Conservation (phyloP, 2,329 filamentous ascomycete species). For the Colletotrichum gigasporum region DNA sequence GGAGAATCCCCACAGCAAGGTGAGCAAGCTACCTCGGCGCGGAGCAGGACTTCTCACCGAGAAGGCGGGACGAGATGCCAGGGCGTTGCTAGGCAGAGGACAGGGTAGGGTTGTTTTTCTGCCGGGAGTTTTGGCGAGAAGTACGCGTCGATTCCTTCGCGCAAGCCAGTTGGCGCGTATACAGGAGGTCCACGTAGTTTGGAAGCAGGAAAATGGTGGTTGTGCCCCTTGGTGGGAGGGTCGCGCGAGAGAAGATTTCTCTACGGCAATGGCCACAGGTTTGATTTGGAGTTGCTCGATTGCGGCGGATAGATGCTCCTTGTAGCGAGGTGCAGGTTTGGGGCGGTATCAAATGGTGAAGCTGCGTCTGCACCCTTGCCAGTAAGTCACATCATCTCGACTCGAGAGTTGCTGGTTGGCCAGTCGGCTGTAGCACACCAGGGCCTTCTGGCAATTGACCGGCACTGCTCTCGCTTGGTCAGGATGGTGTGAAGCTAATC, state of each 20-base stretch:
- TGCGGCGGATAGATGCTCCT: neutral
- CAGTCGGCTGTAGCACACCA: neutral
- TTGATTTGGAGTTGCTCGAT: conserved; percentile 7
- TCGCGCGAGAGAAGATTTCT: conserved; percentile 6
- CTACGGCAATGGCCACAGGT: neutral
- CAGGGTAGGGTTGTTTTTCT: too few relatives aligned
- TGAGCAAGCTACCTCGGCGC: neutral
- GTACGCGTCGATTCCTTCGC: neutral
- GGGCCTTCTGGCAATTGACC: conserved; percentile 18
- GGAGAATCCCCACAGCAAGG: neutral
- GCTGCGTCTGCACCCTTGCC: conserved; percentile 2
- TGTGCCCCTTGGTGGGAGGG: neutral
- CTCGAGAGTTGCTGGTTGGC: conserved; percentile 6
- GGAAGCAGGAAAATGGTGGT: neutral
- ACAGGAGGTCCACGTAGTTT: neutral
- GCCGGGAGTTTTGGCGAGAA: neutral
- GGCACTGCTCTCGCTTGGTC: conserved; percentile 21
- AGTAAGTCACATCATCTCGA: conserved; percentile 5
- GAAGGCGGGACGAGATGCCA: conserved; percentile 31
- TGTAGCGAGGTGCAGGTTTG: conserved; percentile 19
- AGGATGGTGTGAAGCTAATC: conserved; percentile 25
- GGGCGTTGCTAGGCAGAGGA: neutral
- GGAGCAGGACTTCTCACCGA: conserved; percentile 26
- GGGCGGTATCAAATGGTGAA: conserved; percentile 5
- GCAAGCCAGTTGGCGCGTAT: neutral